A percentile compares a stretch with the other conserved stretches of the same genome.
These are phyloP conservation scores for Phytophthora fragariae DNA, from an alignment of 352 stramenopile genomes.

Conservation along the genomic window DNA sequence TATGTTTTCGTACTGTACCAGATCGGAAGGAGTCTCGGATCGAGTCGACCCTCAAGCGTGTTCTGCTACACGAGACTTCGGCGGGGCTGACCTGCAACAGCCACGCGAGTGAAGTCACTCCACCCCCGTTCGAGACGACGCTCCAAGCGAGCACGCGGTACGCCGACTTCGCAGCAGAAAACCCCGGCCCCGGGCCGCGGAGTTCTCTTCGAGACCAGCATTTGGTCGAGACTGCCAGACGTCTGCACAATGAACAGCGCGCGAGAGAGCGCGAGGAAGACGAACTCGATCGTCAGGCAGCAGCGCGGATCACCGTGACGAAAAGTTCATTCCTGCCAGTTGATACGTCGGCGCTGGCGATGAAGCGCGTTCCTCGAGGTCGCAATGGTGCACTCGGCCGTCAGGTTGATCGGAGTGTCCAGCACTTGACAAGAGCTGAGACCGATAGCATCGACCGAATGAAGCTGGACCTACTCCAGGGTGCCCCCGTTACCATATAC, in stretches of 20 bases:
- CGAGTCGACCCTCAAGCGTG: slow-evolving; percentile 61
- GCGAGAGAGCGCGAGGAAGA: slow-evolving; percentile 38
- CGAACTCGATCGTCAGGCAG: slow-evolving; percentile 28
- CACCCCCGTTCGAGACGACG: slow-evolving; percentile 62
- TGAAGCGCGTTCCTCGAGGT: slow-evolving; percentile 56
- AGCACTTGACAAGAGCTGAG: slow-evolving; percentile 68
- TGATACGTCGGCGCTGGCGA: slow-evolving; percentile 40
- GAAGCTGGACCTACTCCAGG: slow-evolving; percentile 63
- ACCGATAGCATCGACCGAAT: slow-evolving; percentile 82
- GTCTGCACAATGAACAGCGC: slow-evolving; percentile 46
- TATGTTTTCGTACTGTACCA: slow-evolving; percentile 5
- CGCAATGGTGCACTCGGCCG: slow-evolving; percentile 54
- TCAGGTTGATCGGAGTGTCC: slow-evolving; percentile 55
- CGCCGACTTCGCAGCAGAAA: slow-evolving; percentile 46
- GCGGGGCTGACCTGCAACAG: slow-evolving; percentile 38
- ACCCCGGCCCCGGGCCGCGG: slow-evolving; percentile 40
- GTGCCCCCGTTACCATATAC: slow-evolving; percentile 64
- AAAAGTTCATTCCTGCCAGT: slow-evolving; percentile 52
- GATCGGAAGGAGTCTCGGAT: slow-evolving; percentile 51
- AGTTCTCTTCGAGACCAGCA: slow-evolving; percentile 54
- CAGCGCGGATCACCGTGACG: slow-evolving; percentile 34
- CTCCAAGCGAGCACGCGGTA: slow-evolving; percentile 63
- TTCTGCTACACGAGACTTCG: slow-evolving; percentile 51
- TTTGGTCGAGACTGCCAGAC: slow-evolving; percentile 50
- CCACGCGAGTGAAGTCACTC: slow-evolving; percentile 33